Percentiles rank a stretch among this genome's conserved stretches.
phyloP scores from a whole-genome alignment of 768 basidiomycete species.

The Lactifluus hygrophoroides region DNA sequence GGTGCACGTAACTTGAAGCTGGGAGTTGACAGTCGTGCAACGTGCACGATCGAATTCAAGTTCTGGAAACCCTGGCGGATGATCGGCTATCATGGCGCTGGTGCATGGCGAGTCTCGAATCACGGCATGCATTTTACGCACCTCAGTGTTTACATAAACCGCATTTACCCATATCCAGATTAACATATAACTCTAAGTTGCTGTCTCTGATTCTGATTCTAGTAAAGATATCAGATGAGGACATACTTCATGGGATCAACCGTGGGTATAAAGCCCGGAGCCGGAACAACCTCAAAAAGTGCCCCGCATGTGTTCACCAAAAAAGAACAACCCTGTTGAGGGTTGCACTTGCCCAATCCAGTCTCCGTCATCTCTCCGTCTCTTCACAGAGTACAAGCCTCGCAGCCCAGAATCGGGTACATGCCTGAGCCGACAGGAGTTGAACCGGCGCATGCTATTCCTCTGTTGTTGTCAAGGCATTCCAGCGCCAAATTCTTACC shows the following conservation, averaged over 20 bases:
- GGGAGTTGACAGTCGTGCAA: not conserved
- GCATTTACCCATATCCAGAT: too few relatives aligned
- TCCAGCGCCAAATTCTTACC: conserved; percentile 51
- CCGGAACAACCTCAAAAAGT: too few relatives aligned
- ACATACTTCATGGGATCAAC: too few relatives aligned
- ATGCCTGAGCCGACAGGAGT: not conserved
- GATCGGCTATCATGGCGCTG: too few relatives aligned
- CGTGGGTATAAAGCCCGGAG: too few relatives aligned
- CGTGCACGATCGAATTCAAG: not conserved
- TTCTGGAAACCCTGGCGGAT: not conserved
- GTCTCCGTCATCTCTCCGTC: not conserved
- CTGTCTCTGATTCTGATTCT: too few relatives aligned
- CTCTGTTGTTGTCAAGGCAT: not conserved
- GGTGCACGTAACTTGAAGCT: not conserved
- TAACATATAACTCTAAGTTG: too few relatives aligned
- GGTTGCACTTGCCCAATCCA: not conserved
- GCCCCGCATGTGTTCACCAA: too few relatives aligned
- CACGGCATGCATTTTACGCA: too few relatives aligned
- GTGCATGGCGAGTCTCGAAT: not conserved
- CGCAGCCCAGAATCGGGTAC: not conserved
- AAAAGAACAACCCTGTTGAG: too few relatives aligned
- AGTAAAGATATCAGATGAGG: too few relatives aligned
- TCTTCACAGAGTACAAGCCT: not conserved
- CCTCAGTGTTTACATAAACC: too few relatives aligned
- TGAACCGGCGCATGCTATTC: not conserved